These are phyloP conservation scores for Backusella australiensis DNA, from an alignment of 192 early-diverging fungal species.

Conservation along the genomic window DNA sequence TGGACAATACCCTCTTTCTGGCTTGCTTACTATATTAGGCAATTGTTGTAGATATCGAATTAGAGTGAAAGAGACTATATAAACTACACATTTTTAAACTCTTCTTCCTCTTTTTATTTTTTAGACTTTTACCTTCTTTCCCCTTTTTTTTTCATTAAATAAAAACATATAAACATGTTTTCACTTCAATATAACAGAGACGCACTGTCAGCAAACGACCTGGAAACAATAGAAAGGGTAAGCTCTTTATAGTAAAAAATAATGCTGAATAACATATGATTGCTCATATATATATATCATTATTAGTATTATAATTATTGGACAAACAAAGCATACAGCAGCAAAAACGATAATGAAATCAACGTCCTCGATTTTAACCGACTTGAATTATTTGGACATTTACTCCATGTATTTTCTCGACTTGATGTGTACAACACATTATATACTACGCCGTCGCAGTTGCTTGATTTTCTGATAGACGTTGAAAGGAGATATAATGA, in stretches of 20 bases:
- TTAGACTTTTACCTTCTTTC: neutral
- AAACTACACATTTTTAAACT: neutral
- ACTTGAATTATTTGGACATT: conserved; percentile 75
- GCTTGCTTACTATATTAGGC: neutral
- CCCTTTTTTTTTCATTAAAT: neutral
- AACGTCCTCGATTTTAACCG: conserved; percentile 62
- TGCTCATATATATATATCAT: conserved; percentile 34
- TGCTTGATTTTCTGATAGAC: conserved; percentile 82
- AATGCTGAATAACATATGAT: conserved; percentile 46
- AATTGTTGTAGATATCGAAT: neutral
- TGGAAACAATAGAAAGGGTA: conserved; percentile 57
- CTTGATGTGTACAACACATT: conserved; percentile 57
- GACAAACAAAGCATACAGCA: neutral
- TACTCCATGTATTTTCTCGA: conserved; percentile 73
- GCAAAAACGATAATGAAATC: conserved; percentile 59
- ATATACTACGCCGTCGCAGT: conserved; percentile 50
- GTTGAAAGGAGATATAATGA: conserved; percentile 70
- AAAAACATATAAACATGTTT: conserved; percentile 37
- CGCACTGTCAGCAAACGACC: conserved; percentile 49
- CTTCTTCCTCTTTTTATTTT: neutral
- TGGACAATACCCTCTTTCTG: neutral
- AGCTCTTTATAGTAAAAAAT: conserved; percentile 3
- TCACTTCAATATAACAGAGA: conserved; percentile 41
- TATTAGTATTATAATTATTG: conserved; percentile 21
- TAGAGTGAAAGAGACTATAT: neutral